Base-by-base conservation (phyloP, 345 rosid genomes). In the Populus simonii region DNA sequence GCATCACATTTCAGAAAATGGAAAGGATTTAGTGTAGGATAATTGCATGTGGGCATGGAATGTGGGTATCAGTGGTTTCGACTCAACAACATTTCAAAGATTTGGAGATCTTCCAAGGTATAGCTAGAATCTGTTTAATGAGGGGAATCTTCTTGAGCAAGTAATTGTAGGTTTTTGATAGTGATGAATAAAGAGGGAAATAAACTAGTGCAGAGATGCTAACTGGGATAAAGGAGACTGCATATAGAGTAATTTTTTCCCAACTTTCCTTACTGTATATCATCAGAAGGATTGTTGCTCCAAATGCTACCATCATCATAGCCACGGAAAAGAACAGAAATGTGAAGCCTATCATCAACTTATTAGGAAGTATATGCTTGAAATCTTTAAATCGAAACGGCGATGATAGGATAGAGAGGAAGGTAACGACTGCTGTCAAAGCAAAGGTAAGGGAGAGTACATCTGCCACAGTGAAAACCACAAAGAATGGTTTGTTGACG, bases 341-440 rank as follows among this genome's bases (percentile, higher is more conserved):
- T 10, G 68, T 66, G 67, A 79, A 66, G 10, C 77, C 77, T 4
- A 51, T 2, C 66, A 20, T 73, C 81, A 73, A 5, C 31, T 73
- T 73, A 35, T 65, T 53, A 3, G 77, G 47, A 66, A 79, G 81
- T 3, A 38, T 18, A 4, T 12, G 67, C 59, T 36, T 36, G 57
- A 73, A 73, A 22, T 79, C 72, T 38, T 45, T 27, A 12, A 66
- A 51, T 25, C 67, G 62, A 23, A 71, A 73, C 1, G 73, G 39
- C 8, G 94, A 85, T 27, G 89, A 85, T 15, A 89, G 84, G 75
- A 89, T 88, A 23, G 89, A 89, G 8, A 89, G 77, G 85, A 91
- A 88, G 83, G 83, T 89, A 11, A 87, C 76, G 39, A 90, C 78
- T 43, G 92, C 84, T 36, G 91, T 81, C 43, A 87, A 85, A 13